Conservation (phyloP, 2,329 filamentous ascomycete genomes). For the Drechmeria coniospora region DNA sequence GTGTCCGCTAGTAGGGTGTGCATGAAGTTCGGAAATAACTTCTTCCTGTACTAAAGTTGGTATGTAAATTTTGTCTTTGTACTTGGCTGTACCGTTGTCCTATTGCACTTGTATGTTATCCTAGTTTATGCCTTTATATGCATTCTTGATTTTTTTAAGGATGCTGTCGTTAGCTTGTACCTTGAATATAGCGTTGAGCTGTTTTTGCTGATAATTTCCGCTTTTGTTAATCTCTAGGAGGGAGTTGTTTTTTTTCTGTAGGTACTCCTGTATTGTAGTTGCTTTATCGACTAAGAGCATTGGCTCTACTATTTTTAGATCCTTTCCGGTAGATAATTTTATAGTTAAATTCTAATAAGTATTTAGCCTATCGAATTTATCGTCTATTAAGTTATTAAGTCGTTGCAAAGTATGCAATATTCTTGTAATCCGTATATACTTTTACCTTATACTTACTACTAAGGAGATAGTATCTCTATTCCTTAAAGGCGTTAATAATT, state of each 20-base stretch:
- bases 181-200: too few relatives aligned
- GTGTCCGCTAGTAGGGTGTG: too few relatives aligned
- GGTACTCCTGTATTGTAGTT: not conserved
- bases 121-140: too few relatives aligned
- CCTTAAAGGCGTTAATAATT: conserved; percentile 11
- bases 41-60: not conserved
- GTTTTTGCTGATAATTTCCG: not conserved
- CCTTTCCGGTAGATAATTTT: conserved; percentile 1
- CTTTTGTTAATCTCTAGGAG: not conserved
- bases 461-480: conserved; percentile 9
- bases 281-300: not conserved
- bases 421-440: conserved; percentile 10
- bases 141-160: too few relatives aligned
- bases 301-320: not conserved
- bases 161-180: too few relatives aligned
- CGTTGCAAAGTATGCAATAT: conserved; percentile 7
- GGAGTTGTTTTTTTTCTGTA: not conserved
- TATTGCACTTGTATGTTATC: too few relatives aligned
- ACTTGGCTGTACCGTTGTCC: too few relatives aligned
- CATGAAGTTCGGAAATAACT: not conserved
- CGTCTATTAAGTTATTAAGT: conserved; percentile 5
- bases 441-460: conserved; percentile 6
- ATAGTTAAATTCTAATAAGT: not conserved
- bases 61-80: not conserved
- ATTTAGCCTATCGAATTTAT: not conserved